Conservation (phyloP, 805 yeast species). For the Kregervanrija pseudodelftensis region DNA sequence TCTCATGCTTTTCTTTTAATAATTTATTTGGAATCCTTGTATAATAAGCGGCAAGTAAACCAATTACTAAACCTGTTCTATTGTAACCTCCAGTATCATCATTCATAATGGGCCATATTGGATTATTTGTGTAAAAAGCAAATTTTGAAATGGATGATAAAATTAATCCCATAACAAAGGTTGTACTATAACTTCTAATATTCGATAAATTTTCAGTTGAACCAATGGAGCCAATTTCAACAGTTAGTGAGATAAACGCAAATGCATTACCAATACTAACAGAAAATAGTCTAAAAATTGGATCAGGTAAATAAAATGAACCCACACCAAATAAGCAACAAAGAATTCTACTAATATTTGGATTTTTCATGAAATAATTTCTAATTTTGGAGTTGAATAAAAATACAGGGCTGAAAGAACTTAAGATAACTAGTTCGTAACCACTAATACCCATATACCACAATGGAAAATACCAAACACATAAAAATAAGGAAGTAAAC, state of each 20-base stretch:
- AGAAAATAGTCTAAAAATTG: slow-evolving; percentile 60
- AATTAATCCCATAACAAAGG: slow-evolving; percentile 67
- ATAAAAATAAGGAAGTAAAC: slow-evolving; percentile 69
- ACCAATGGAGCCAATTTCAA: slow-evolving; percentile 40
- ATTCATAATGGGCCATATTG: slow-evolving; percentile 94
- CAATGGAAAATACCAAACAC: slow-evolving; percentile 95
- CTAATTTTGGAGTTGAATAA: slow-evolving; percentile 27
- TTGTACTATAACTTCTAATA: slow-evolving; percentile 39
- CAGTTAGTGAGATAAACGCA: slow-evolving; percentile 50
- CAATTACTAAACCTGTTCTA: slow-evolving; percentile 56
- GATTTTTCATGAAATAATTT: slow-evolving; percentile 32
- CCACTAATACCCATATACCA: slow-evolving; percentile 99
- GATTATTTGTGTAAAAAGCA: slow-evolving; percentile 78
- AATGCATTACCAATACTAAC: slow-evolving; percentile 63
- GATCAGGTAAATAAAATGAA: slow-evolving; percentile 60
- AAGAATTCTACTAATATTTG: slow-evolving; percentile 47
- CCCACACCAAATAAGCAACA: slow-evolving; percentile 67
- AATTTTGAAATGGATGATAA: slow-evolving; percentile 69
- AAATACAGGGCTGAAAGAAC: slow-evolving; percentile 46
- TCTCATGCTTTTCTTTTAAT: background rate
- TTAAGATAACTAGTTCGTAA: slow-evolving; percentile 66
- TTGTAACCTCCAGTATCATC: slow-evolving; percentile 82
- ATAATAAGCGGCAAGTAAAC: slow-evolving; percentile 54
- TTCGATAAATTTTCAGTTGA: slow-evolving; percentile 19
- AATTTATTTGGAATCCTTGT: slow-evolving; percentile 29